These are phyloP conservation scores for Claviceps quebecensis DNA, from an alignment of 2,329 filamentous ascomycete species.

Conservation along the genomic window DNA sequence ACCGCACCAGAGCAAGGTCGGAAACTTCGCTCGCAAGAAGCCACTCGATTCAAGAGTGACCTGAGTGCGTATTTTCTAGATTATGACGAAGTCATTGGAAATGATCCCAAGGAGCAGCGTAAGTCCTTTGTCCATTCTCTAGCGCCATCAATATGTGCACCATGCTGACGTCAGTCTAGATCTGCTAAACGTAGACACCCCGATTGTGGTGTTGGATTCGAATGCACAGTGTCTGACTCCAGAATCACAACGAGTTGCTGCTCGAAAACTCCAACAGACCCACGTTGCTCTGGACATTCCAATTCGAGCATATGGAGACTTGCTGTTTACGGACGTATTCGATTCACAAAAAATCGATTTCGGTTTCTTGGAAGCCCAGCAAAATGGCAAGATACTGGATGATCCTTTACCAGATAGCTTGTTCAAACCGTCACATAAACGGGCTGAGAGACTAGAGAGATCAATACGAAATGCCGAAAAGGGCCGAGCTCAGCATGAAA, in stretches of 20 bases:
- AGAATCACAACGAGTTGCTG: constrained; percentile 2
- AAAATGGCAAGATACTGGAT: constrained; percentile 27
- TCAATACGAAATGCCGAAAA: constrained; percentile 51
- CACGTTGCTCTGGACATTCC: constrained; percentile 11
- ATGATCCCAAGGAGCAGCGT: constrained; percentile 68
- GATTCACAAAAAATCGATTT: constrained; percentile 45
- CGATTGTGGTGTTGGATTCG: constrained; percentile 55
- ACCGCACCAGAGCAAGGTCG: constrained; percentile 48
- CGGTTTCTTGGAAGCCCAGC: constrained; percentile 34
- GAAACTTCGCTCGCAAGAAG: constrained; percentile 76
- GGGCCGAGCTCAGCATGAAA: constrained; percentile 51
- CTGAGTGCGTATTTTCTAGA: constrained; percentile 82
- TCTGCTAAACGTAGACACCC: constrained; percentile 56
- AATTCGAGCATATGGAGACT: constrained; percentile 40
- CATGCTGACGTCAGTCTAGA: constrained; percentile 34
- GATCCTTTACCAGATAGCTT: constrained; percentile 44
- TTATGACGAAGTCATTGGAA: constrained; percentile 87
- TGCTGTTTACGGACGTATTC: constrained; percentile 40
- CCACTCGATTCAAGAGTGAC: constrained; percentile 78
- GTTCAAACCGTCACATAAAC: constrained; percentile 41
- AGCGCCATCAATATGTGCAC: too few relatives aligned
- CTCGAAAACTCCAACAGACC: background rate
- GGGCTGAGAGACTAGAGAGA: constrained; percentile 45
- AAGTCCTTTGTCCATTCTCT: constrained; percentile 20
- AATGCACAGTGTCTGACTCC: constrained; percentile 17